Conservation (phyloP, 768 basidiomycete genomes). For the Gyrodon lividus region DNA sequence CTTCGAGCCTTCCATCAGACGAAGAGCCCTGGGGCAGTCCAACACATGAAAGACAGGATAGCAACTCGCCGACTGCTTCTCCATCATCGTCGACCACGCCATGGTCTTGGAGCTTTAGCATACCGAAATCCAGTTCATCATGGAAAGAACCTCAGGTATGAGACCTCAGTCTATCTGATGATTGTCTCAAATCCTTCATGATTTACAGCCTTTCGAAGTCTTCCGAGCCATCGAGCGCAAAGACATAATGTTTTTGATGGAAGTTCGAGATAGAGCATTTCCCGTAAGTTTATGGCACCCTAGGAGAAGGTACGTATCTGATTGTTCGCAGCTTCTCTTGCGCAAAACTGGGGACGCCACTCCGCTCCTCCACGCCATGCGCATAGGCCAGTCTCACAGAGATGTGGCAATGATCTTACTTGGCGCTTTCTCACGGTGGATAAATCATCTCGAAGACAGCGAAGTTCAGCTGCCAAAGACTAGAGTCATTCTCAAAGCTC, state of each 20-base stretch:
- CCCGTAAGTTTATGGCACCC: conserved; percentile 48
- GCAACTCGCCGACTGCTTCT: conserved; percentile 19
- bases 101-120: conserved; percentile 13
- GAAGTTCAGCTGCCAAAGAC: conserved; percentile 71
- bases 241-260: conserved; percentile 81
- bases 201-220: conserved; percentile 56
- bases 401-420: conserved; percentile 86
- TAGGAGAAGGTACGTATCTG: neutral
- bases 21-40: conserved; percentile 19
- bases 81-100: conserved; percentile 21
- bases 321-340: conserved; percentile 59
- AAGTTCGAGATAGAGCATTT: conserved; percentile 77
- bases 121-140: conserved; percentile 15
- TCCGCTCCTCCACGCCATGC: conserved; percentile 89
- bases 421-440: conserved; percentile 88
- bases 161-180: neutral
- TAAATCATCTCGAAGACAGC: conserved; percentile 83
- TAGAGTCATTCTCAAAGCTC: conserved; percentile 68
- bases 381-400: conserved; percentile 68
- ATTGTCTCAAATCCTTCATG: neutral
- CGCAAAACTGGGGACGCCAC: conserved; percentile 83
- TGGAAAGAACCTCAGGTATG: conserved; percentile 59
- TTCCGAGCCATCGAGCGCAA: conserved; percentile 83
- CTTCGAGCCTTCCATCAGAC: conserved; percentile 20
- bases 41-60: conserved; percentile 9